Conservation (phyloP, 2,329 filamentous ascomycete genomes). For the Microdochium trichocladiopsis region DNA sequence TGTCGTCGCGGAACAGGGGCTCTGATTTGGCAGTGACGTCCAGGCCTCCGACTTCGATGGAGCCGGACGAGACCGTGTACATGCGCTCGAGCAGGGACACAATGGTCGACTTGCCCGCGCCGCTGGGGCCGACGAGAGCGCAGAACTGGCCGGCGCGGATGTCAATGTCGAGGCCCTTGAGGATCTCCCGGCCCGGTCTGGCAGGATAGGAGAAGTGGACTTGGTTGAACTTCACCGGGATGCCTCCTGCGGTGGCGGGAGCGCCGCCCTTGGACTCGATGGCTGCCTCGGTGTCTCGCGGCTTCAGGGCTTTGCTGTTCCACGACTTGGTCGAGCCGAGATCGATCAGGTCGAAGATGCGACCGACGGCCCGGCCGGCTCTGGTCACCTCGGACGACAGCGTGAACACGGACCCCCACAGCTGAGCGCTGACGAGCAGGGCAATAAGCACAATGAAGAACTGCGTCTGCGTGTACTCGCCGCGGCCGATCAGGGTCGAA, state of each 20-base stretch:
- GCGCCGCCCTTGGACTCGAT: constrained; percentile 12
- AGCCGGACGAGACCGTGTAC: constrained; percentile 41
- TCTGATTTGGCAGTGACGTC: constrained; percentile 35
- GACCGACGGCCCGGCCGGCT: constrained; percentile 52
- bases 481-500: constrained; percentile 59
- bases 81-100: constrained; percentile 44
- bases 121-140: constrained; percentile 36
- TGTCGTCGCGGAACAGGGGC: constrained; percentile 39
- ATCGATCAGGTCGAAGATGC: constrained; percentile 46
- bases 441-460: constrained; percentile 70
- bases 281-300: constrained; percentile 17
- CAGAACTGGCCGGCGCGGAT: constrained; percentile 29
- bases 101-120: constrained; percentile 40
- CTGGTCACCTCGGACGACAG: constrained; percentile 69
- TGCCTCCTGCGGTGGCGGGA: constrained; percentile 12
- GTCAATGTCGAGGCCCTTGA: constrained; percentile 27
- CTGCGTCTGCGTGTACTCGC: constrained; percentile 56
- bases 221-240: constrained; percentile 42
- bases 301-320: constrained; percentile 4
- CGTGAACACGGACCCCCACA: constrained; percentile 69
- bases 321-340: constrained; percentile 25
- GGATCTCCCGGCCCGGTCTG: constrained; percentile 44
- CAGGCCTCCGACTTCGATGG: constrained; percentile 41
- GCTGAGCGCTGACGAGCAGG: constrained; percentile 64
- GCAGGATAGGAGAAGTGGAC: constrained; percentile 56